Evolutionary conservation across 805 yeast species (phyloP).

Genomic region (Wickerhamiella spandovensis): DNA sequence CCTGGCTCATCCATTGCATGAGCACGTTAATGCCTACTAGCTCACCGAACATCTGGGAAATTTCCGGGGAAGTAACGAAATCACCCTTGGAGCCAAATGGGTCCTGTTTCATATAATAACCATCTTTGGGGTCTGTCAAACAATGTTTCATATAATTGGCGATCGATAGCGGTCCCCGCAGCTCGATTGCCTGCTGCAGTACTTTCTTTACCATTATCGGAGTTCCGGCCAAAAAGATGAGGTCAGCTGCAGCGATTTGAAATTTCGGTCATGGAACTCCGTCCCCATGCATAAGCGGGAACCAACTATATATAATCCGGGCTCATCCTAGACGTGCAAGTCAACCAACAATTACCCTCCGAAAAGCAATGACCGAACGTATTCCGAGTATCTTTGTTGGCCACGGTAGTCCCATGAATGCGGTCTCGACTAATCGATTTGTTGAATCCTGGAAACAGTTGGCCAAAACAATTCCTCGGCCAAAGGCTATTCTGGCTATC

Average conservation of each 20-base stretch:
- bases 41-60: constrained; percentile 78
- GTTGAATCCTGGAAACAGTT: constrained; percentile 8
- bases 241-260: neutral
- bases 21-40: constrained; percentile 59
- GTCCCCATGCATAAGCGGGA: neutral
- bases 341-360: neutral
- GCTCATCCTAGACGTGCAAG: no score
- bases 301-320: neutral
- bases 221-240: neutral
- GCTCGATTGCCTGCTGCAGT: constrained; percentile 21
- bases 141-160: constrained; percentile 73
- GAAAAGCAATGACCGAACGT: neutral
- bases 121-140: constrained; percentile 59
- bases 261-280: neutral
- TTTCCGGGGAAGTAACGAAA: constrained; percentile 76
- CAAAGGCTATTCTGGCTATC: constrained; percentile 14
- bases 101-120: constrained; percentile 66
- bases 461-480: constrained; percentile 11
- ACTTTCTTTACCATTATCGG: constrained; percentile 4
- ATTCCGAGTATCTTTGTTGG: constrained; percentile 5
- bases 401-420: constrained; percentile 15
- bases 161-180: constrained; percentile 66
- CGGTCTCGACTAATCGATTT: constrained; percentile 2
- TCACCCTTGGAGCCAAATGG: constrained; percentile 63
- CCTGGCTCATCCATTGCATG: constrained; percentile 43